Evolutionary conservation across 2,329 filamentous ascomycete species (phyloP).

Genomic region (Alternaria novae-zelandiae): DNA sequence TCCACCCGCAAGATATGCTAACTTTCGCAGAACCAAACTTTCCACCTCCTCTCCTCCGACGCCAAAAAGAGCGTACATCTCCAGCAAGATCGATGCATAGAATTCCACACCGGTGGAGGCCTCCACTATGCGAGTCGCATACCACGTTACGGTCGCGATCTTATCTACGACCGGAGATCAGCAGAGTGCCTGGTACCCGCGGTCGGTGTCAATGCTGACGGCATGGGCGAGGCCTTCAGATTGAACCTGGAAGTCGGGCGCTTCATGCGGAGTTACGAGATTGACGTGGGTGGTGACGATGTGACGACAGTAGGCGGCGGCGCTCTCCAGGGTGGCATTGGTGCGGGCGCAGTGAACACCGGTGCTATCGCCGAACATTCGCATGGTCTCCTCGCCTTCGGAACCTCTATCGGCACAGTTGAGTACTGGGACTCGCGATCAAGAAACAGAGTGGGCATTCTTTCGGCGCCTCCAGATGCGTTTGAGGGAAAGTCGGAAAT

Average conservation of each 20-base stretch:
- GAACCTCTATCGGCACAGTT: conserved; percentile 91
- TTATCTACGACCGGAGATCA: conserved; percentile 81
- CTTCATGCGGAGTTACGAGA: conserved; percentile 92
- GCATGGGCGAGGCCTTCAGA: conserved; percentile 89
- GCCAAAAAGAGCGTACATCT: conserved; percentile 95
- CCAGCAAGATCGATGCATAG: conserved; percentile 87
- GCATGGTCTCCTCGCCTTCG: conserved; percentile 90
- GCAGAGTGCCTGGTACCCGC: conserved; percentile 87
- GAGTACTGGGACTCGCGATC: conserved; percentile 96
- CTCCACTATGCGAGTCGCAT: conserved; percentile 89
- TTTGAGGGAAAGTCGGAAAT: conserved; percentile 64
- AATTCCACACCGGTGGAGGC: conserved; percentile 89
- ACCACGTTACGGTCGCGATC: conserved; percentile 88
- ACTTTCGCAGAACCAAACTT: conserved; percentile 75
- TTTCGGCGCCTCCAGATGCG: conserved; percentile 62
- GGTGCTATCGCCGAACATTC: conserved; percentile 86
- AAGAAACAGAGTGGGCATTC: conserved; percentile 77
- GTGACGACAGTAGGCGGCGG: conserved; percentile 68
- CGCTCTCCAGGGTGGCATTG: conserved; percentile 84
- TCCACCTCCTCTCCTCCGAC: conserved; percentile 85
- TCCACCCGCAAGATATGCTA: neutral
- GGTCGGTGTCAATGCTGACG: conserved; percentile 84
- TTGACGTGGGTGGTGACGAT: conserved; percentile 88
- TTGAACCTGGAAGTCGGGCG: conserved; percentile 90
- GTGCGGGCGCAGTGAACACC: conserved; percentile 84